phyloP scores from a whole-genome alignment of 306 rosid species.

The Gillenia trifoliata region DNA sequence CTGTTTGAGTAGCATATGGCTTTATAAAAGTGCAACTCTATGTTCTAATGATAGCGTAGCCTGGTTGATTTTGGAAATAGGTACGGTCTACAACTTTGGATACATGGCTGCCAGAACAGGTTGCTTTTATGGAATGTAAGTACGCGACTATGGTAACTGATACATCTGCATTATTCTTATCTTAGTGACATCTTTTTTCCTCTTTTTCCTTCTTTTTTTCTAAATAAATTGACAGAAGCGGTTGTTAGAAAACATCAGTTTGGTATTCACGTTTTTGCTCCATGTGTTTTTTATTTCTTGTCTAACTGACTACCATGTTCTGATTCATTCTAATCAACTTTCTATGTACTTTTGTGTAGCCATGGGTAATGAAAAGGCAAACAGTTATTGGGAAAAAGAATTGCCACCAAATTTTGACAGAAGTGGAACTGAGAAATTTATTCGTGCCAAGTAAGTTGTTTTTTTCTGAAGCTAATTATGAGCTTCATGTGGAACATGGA shows the following conservation, averaged over 20 bases:
- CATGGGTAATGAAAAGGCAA: slow-evolving; percentile 69
- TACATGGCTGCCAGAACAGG: slow-evolving; percentile 95
- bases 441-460: slow-evolving; percentile 59
- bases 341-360: slow-evolving; percentile 35
- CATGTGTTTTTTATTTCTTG: background rate
- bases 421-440: slow-evolving; percentile 45
- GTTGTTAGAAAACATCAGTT: slow-evolving; percentile 12
- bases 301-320: background rate
- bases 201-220: background rate
- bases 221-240: background rate
- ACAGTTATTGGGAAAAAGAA: slow-evolving; percentile 75
- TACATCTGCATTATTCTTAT: background rate
- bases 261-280: background rate
- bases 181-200: background rate
- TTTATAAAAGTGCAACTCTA: background rate
- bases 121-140: slow-evolving; percentile 91
- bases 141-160: background rate
- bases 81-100: slow-evolving; percentile 91
- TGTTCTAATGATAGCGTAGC: background rate
- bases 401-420: slow-evolving; percentile 51
- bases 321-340: slow-evolving; percentile 3
- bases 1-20: background rate
- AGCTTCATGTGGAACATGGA: slow-evolving; percentile 2
- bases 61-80: slow-evolving; percentile 35
- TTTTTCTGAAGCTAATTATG: slow-evolving; percentile 24